Base-by-base conservation (phyloP, 164 flowering plant species). In the Taxillus chinensis region DNA sequence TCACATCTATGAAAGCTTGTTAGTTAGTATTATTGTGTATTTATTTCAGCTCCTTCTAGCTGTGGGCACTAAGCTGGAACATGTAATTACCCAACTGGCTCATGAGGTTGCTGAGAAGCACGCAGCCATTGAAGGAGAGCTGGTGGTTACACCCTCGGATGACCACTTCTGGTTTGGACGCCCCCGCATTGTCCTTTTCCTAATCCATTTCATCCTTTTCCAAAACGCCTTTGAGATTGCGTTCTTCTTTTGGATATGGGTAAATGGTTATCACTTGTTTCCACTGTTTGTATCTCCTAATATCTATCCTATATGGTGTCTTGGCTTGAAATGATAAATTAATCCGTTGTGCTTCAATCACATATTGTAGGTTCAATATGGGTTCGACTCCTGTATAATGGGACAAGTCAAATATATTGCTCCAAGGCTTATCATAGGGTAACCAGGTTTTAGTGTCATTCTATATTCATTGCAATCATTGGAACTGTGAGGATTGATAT, bases 141-240 rank as follows among this genome's bases (percentile, higher is more conserved):
- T 73, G 63, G 76, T 83, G 2, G 91, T 90, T 59, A 72, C 72
- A 70, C 96, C 86, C 62, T 90, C 97, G 37, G 97, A 93, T 68
- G 74, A 83, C 1, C 91, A 86, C 70, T 93, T 93, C 68, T 93
- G 99, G 98, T 93, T 93, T 71, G 17, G 55, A 8, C 68, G 73
- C 2, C 99, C 97, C 27, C 67, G 54, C 3, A 61, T 90, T 40
- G 80, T 90, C 57, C 89, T 86, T 64, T 77, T 74, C 77, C 74
- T 93, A 77, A 93, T 90, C 62, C 99, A 93, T 76, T 82, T 93
- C 69, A 86, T 93, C 74, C 86, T 90, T 57, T 90, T 93, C 73
- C 97, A 93, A 70, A 93, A 93, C 65, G 77, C 99, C 39, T 93
- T 93, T 67, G 99, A 93, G 83, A 86, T 93, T 8, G 99, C 91